Conservation (phyloP, 176 grass and related monocot species). For the Oryza officinalis region DNA sequence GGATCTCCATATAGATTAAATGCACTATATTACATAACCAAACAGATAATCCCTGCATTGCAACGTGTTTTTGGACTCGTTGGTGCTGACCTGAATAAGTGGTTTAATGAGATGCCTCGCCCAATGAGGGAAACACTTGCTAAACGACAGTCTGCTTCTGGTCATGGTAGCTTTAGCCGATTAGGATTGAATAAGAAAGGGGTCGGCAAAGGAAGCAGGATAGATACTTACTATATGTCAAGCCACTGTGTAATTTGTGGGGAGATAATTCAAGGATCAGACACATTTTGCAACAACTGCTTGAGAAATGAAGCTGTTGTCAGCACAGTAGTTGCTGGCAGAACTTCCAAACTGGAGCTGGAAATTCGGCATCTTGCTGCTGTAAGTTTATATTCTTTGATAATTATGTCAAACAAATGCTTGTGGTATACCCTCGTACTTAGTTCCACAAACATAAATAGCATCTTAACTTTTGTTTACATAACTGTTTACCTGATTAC, state of each 20-base stretch:
- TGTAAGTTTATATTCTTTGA: constrained; percentile 49
- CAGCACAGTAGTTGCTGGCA: constrained; percentile 56
- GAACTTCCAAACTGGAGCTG: constrained; percentile 73
- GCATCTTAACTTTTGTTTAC: background rate
- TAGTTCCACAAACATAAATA: background rate
- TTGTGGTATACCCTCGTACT: background rate
- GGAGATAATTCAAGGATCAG: constrained; percentile 60
- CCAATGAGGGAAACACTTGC: constrained; percentile 39
- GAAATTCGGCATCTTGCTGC: constrained; percentile 82
- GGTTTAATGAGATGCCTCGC: constrained; percentile 79
- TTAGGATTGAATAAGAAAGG: constrained; percentile 47
- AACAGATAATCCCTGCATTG: constrained; percentile 91
- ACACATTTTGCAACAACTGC: constrained; percentile 68
- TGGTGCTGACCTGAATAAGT: constrained; percentile 69
- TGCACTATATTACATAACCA: constrained; percentile 84
- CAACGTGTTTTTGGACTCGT: constrained; percentile 88
- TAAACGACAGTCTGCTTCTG: constrained; percentile 39
- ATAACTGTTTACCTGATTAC: background rate
- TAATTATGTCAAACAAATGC: background rate
- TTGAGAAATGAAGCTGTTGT: constrained; percentile 60
- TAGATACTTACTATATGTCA: constrained; percentile 87
- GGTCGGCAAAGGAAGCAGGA: constrained; percentile 60
- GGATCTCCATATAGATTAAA: constrained; percentile 79
- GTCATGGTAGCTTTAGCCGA: constrained; percentile 37
- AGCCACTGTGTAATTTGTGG: constrained; percentile 80